Conservation (phyloP, 2,329 filamentous ascomycete species). For the Aspergillus quadricinctus region DNA sequence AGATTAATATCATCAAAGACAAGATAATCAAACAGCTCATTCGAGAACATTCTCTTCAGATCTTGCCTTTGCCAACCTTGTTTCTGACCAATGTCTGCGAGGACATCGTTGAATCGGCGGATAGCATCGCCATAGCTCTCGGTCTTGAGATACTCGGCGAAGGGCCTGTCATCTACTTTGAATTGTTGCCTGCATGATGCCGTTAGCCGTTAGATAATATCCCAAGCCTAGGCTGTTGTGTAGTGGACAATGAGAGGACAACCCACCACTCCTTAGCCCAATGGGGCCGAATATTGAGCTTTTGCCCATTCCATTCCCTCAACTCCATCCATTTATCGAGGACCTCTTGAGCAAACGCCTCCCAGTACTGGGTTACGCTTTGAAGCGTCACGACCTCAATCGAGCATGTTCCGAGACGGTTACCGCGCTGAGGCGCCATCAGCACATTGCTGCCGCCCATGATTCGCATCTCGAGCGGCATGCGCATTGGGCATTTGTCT, state of each 20-base stretch:
- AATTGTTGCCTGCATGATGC: no score
- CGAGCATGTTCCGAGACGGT: background rate
- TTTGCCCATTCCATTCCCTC: background rate
- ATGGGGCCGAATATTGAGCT: background rate
- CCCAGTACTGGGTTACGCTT: background rate
- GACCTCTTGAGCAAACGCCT: background rate
- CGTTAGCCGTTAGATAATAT: no score
- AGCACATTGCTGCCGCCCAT: background rate
- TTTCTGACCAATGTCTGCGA: no score
- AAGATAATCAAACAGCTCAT: no score
- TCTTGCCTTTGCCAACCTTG: no score
- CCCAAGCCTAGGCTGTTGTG: no score
- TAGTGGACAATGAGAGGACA: background rate
- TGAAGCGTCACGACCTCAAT: background rate
- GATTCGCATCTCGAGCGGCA: background rate
- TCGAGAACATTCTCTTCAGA: no score
- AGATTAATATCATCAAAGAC: no score
- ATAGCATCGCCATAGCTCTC: no score
- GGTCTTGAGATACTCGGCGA: no score
- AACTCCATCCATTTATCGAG: background rate
- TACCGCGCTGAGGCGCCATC: background rate
- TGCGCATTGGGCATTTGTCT: background rate
- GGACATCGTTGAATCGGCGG: no score
- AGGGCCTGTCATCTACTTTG: no score
- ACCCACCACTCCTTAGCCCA: constrained; percentile 1